phyloP scores from a whole-genome alignment of 306 rosid genomes.

The Fragaria iinumae region DNA sequence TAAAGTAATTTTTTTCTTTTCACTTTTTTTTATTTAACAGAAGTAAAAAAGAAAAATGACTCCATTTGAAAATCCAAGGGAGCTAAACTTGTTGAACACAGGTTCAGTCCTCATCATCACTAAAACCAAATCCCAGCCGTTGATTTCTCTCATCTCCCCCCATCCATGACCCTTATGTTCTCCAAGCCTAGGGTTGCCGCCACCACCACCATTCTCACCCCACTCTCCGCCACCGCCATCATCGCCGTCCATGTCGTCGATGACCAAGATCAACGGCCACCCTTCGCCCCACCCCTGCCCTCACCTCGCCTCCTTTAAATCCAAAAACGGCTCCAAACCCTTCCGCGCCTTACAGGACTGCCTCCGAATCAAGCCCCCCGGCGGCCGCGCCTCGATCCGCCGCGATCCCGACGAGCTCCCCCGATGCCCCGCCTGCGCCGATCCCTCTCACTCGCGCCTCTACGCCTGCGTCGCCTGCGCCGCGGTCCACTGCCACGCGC shows the following conservation, averaged over 20 bases:
- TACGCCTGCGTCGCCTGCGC: slow-evolving; percentile 80
- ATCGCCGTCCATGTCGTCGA: slow-evolving; percentile 60
- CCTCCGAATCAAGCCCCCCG: slow-evolving; percentile 75
- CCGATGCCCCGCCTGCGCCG: slow-evolving; percentile 58
- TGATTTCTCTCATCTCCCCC: slow-evolving; percentile 16
- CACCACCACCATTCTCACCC: slow-evolving; percentile 29
- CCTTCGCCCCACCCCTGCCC: slow-evolving; percentile 57
- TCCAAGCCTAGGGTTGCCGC: slow-evolving; percentile 47
- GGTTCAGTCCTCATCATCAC: slow-evolving; percentile 26
- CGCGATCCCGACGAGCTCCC: slow-evolving; percentile 75
- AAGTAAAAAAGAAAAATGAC: too few relatives aligned
- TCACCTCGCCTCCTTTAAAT: slow-evolving; percentile 71
- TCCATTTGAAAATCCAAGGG: not conserved
- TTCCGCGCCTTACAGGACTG: slow-evolving; percentile 72
- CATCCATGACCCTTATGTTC: slow-evolving; percentile 42
- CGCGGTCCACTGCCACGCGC: slow-evolving; percentile 62
- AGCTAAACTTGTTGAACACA: not conserved
- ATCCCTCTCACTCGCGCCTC: slow-evolving; percentile 49
- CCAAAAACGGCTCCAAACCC: slow-evolving; percentile 64
- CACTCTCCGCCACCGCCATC: slow-evolving; percentile 33
- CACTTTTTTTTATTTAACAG: too few relatives aligned
- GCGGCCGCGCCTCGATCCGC: slow-evolving; percentile 76
- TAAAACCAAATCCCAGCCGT: slow-evolving; percentile 52
- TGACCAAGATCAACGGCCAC: slow-evolving; percentile 59
- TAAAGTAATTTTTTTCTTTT: too few relatives aligned